Percentiles rank a stretch among this genome's conserved stretches.
These are phyloP conservation scores for Aspergillus vadensis DNA, from an alignment of 2,329 filamentous ascomycete species.

Conservation along the genomic window DNA sequence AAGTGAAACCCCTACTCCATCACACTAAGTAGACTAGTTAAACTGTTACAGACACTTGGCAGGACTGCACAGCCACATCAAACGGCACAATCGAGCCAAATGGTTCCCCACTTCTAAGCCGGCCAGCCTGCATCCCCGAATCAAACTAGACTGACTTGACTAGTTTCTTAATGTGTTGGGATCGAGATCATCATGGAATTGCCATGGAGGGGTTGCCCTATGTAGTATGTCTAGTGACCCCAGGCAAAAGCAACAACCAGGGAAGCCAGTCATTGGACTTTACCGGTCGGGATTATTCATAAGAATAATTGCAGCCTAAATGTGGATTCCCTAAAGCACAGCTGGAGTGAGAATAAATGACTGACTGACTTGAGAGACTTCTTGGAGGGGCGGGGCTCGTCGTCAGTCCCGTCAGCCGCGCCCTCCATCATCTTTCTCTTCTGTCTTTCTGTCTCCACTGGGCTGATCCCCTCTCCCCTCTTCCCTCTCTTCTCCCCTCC, in stretches of 20 bases:
- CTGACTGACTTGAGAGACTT: neutral
- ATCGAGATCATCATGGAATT: neutral
- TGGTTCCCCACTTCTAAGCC: neutral
- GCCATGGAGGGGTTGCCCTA: neutral
- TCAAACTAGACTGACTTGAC: too few relatives aligned
- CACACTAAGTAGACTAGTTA: too few relatives aligned
- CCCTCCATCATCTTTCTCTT: neutral
- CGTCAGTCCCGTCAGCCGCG: neutral
- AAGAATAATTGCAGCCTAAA: neutral
- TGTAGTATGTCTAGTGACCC: too few relatives aligned
- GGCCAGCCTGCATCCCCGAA: too few relatives aligned
- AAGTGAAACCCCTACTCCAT: neutral
- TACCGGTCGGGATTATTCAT: neutral
- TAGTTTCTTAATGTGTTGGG: neutral
- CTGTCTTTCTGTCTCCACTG: neutral
- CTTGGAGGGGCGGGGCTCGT: neutral
- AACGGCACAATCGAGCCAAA: too few relatives aligned
- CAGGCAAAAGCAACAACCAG: too few relatives aligned
- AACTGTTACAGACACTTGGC: neutral
- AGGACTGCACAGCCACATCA: slow-evolving; percentile 3
- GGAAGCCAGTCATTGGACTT: neutral
- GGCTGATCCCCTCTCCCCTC: neutral
- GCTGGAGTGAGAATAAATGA: neutral
- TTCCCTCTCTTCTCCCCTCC: neutral
- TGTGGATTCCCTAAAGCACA: neutral